Evolutionary conservation across 257 asterid species (phyloP), one percentile per base, ranked within the genome.

Genomic region (Primulina tabacum): DNA sequence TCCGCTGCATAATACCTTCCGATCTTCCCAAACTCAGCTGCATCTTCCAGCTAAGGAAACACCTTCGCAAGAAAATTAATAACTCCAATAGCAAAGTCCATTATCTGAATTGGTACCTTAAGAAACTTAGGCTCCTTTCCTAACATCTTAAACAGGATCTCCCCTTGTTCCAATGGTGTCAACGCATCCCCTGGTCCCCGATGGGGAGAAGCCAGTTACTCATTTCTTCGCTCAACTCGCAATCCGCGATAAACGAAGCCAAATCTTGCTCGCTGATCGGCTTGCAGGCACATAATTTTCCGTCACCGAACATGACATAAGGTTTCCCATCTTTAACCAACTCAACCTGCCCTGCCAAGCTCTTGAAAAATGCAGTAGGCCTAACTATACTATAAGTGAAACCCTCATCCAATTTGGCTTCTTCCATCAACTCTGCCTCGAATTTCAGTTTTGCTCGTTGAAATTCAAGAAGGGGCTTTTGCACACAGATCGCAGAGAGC

Each of bases 321-420:
- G 96, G 99, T 84, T 90, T 94, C 40, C 96, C 97, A 73, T 89
- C 96, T 73, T 91, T 89, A 65, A 94, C 97, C 79, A 89, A 65
- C 59, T 91, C 96, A 62, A 94, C 93, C 37, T 94, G 96, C 21
- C 99, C 97, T 17, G 96, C 99, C 61, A 94, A 87, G 76, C 99
- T 94, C 89, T 91, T 94, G 89, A 94, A 94, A 78, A 94, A 94
- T 30, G 99, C 99, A 1, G 97, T 94, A 3, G 99, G 99, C 81
- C 99, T 80, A 65, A 91, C 99, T 10, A 91, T 91, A 65, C 99
- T 94, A 67, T 87, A 94, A 20, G 81, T 86, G 67, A 93, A 86
- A 1, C 69, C 81, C 17, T 64, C 64, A 52, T 84, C 88, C 4
- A 29, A 61, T 62, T 65, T 69, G 24, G 99, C 81, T 81, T 89